Evolutionary conservation across 2,329 filamentous ascomycete species (phyloP).

Genomic region (Penicillium freii): DNA sequence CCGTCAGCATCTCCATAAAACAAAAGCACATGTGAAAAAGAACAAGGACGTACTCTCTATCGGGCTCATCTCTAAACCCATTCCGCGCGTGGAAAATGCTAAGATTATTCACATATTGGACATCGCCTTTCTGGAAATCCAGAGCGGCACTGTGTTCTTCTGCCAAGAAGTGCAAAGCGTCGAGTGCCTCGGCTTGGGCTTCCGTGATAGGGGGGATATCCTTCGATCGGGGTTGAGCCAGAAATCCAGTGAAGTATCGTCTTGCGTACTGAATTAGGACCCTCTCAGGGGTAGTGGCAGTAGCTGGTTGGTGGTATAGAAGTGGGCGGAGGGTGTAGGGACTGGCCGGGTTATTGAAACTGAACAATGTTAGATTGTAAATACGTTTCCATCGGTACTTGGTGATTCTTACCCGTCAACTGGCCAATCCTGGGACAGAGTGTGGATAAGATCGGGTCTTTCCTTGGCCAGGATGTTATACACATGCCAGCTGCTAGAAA

Average conservation of each 20-base stretch:
- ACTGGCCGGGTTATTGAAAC: slow-evolving; percentile 52
- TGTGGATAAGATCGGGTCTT: slow-evolving; percentile 54
- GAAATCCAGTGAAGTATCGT: slow-evolving; percentile 55
- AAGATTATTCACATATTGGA: slow-evolving; percentile 55
- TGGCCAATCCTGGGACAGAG: slow-evolving; percentile 50
- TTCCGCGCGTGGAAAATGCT: slow-evolving; percentile 53
- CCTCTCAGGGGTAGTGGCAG: slow-evolving; percentile 49
- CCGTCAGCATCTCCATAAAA: not conserved
- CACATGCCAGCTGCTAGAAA: slow-evolving; percentile 53
- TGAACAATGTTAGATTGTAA: slow-evolving; percentile 25
- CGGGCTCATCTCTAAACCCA: slow-evolving; percentile 43
- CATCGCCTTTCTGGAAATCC: slow-evolving; percentile 50
- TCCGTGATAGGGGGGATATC: slow-evolving; percentile 51
- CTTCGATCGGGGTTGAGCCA: slow-evolving; percentile 42
- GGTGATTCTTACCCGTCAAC: slow-evolving; percentile 44
- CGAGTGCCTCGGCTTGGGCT: slow-evolving; percentile 54
- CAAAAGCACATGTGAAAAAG: not conserved
- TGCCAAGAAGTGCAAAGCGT: slow-evolving; percentile 51
- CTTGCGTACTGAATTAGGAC: slow-evolving; percentile 62
- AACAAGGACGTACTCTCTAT: slow-evolving; percentile 36
- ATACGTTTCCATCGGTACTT: not conserved
- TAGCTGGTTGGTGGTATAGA: slow-evolving; percentile 54
- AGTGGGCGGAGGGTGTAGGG: slow-evolving; percentile 48
- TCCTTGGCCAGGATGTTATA: slow-evolving; percentile 56
- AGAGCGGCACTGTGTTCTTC: slow-evolving; percentile 45